Base-by-base conservation (phyloP, 73 alveolate species). In the Blepharisma japonicum region DNA sequence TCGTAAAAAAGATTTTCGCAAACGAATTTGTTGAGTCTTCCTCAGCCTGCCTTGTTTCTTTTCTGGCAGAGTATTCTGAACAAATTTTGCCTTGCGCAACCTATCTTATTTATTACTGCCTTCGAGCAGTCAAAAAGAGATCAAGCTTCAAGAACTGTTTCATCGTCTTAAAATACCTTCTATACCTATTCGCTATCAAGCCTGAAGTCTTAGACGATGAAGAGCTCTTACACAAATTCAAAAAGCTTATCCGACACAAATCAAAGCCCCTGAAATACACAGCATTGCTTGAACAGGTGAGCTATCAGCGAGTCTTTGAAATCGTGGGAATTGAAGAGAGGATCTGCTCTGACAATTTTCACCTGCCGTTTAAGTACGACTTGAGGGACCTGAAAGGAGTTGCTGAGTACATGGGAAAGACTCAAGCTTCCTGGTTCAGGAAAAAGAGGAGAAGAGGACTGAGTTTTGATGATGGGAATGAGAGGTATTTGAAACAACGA, bases 401-500 rank as follows among this genome's bases (percentile, higher is more conserved):
- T 25, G 14, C 74, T 8, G 46, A 14, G 38, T 61, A 20, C 46
- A 14, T 61, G 14, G 46, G 18, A n/a, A 14, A 18, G 49, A 25
- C 39, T 61, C 47, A 8, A 18, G n/a, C 23, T n/a, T 61, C 23
- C 23, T 20, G n/a, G 18, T 9, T 8, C 18, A 14, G 23, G 14
- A 61, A 61, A 25, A 61, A 61, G 23, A 61, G 74, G 74, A 61
- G 46, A 25, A 61, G 74, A 25, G 14, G 74, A 8, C 14, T 61
- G 74, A 61, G 74, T 61, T 8, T 25, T 25, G 47, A 25, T 61
- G 46, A 14, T 61, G 47, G 18, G 14, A 14, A 11, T 51, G 21
- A 18, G n/a, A 51, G n/a, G 66, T 14, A 14, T 3, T 14, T 51
- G 66, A 51, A 51, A 51, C n/a, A 18, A 51, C n/a, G 66, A 51